Evolutionary conservation across 2,329 filamentous ascomycete genomes (phyloP).

Genomic region (Westerdykella sp.): DNA sequence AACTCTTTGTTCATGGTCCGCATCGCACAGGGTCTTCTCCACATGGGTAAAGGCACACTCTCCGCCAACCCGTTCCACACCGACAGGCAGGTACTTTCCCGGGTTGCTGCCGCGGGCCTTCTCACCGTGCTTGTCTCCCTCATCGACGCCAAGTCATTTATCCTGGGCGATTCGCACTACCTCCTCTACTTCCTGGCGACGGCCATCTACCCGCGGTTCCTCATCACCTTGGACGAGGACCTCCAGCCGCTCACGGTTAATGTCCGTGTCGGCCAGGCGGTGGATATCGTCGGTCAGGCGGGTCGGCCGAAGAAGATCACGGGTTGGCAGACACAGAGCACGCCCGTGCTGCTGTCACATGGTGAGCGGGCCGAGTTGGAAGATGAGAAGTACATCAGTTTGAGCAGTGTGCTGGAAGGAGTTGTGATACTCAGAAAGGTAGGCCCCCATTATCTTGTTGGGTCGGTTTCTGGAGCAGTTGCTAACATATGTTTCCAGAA

Average conservation of each 20-base stretch:
- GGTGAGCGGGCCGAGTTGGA: constrained; percentile 95
- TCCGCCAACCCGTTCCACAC: constrained; percentile 98
- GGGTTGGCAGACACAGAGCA: constrained; percentile 98
- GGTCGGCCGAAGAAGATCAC: constrained; percentile 98
- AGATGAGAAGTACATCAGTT: constrained; percentile 91
- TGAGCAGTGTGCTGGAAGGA: constrained; percentile 87
- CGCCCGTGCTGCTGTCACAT: constrained; percentile 89
- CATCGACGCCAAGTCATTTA: constrained; percentile 89
- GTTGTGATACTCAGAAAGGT: constrained; percentile 97
- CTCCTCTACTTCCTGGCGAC: constrained; percentile 95
- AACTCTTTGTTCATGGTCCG: constrained; percentile 98
- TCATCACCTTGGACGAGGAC: constrained; percentile 92
- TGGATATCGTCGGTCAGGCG: constrained; percentile 95
- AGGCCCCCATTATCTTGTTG: constrained; percentile 31
- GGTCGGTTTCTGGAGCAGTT: neutral
- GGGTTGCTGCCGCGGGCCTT: constrained; percentile 82
- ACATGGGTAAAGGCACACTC: constrained; percentile 98
- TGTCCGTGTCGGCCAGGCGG: constrained; percentile 93
- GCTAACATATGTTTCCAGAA: constrained; percentile 31
- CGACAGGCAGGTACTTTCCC: constrained; percentile 89
- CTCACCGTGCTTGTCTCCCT: constrained; percentile 86
- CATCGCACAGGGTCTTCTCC: constrained; percentile 91
- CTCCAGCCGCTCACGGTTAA: constrained; percentile 92
- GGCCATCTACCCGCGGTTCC: constrained; percentile 93
- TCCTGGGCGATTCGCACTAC: constrained; percentile 71